Base-by-base conservation (phyloP, 177 flowering plant species). In the Vitis hybrid region DNA sequence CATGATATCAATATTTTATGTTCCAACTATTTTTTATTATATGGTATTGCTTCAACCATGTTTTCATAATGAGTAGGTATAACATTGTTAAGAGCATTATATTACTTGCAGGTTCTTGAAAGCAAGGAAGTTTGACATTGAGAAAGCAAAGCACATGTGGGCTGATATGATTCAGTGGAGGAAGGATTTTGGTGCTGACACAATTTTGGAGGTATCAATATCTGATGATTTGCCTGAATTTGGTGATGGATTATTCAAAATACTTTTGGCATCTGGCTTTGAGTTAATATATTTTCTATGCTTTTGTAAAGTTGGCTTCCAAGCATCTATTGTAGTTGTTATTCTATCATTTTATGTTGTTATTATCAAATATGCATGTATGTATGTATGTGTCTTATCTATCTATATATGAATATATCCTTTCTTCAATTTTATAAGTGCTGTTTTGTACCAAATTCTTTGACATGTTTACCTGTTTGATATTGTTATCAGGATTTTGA, bases 91-190 rank as follows among this genome's bases (percentile, higher is more conserved):
- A 55, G 15, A 13, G 65, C 45, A 57, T 65, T 66, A 55, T 14
- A 3, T 20, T 50, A 69, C 19, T 61, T 53, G 2, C 64, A 82
- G 87, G 66, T 85, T 85, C 61, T 73, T 86, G 82, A 84, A 84
- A 75, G 89, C 87, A 49, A 82, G 89, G 59, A 85, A 78, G 62
- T 85, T 85, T 69, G 88, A 85, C 34, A 78, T 85, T 63, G 88
- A 81, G 31, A 85, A 82, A 67, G 86, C 88, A 57, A 85, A 85
- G 73, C 83, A 81, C 55, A 85, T 82, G 88, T 85, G 88, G 88
- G 83, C 84, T 16, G 86, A 85, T 51, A 85, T 82, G 88, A 71
- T 85, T 67, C 83, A 81, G 49, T 86, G 89, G 89, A 84, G 89
- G 69, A 86, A 76, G 75, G 86, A 86, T 0, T 86, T 86, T 72